These are phyloP conservation scores for Penicillium sp. DNA, from an alignment of 2,329 filamentous ascomycete species.

Conservation along the genomic window DNA sequence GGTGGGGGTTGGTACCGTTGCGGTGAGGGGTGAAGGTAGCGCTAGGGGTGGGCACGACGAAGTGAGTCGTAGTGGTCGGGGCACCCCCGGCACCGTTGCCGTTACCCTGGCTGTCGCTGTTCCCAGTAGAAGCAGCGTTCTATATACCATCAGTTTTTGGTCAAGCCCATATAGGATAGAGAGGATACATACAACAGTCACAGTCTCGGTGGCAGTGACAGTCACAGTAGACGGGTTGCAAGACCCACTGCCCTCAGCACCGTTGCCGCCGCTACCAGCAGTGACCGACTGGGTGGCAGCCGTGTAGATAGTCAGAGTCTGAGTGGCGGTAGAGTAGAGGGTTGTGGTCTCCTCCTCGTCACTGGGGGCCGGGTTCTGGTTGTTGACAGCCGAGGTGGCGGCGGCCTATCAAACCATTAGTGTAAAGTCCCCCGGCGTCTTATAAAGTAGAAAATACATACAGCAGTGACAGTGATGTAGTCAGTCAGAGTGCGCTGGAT, in stretches of 20 bases:
- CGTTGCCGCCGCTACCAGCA: conserved; percentile 6
- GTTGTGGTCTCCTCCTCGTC: conserved; percentile 31
- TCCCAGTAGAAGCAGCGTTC: conserved; percentile 7
- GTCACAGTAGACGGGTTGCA: conserved; percentile 7
- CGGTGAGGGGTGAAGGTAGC: conserved; percentile 17
- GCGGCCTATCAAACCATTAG: conserved; percentile 8
- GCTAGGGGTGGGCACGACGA: conserved; percentile 11
- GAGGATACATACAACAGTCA: conserved; percentile 5
- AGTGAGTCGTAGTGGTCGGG: conserved; percentile 7
- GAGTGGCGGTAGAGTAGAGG: conserved; percentile 31
- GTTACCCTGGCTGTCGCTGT: conserved; percentile 5
- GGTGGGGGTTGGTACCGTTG: conserved; percentile 20
- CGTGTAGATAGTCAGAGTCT: conserved; percentile 27
- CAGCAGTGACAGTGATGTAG: conserved; percentile 27
- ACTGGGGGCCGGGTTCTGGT: conserved; percentile 13
- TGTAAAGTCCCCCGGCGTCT: not conserved
- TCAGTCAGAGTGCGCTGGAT: conserved; percentile 35
- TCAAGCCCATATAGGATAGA: not conserved
- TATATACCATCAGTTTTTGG: not conserved
- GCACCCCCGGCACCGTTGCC: conserved; percentile 1
- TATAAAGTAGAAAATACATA: not conserved
- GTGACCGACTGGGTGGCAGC: conserved; percentile 16
- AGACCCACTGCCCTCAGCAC: not conserved
- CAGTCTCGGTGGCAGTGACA: conserved; percentile 6
- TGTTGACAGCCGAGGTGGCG: conserved; percentile 8